These are phyloP conservation scores for Colletotrichum noveboracense DNA, from an alignment of 2,329 filamentous ascomycete species.

Conservation along the genomic window DNA sequence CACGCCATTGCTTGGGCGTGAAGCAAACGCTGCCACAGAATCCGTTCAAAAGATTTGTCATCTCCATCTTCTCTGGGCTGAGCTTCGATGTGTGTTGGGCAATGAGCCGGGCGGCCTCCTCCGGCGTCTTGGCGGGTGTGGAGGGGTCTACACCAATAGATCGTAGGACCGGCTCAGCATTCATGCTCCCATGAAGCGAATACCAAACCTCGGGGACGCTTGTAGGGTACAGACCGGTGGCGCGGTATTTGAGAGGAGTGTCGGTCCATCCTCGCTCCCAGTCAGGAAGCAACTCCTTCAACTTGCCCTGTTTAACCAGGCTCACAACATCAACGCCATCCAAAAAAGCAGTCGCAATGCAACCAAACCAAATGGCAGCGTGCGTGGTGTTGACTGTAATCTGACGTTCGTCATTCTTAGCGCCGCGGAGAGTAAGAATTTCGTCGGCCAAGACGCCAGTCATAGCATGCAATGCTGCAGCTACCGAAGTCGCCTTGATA, in stretches of 20 bases:
- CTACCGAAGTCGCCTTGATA: slow-evolving; percentile 36
- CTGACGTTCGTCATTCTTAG: slow-evolving; percentile 23
- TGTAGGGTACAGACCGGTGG: slow-evolving; percentile 53
- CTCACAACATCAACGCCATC: slow-evolving; percentile 6
- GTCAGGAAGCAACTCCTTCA: slow-evolving; percentile 4
- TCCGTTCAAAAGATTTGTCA: slow-evolving; percentile 10
- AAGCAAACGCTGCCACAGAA: slow-evolving; percentile 15
- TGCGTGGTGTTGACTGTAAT: slow-evolving; percentile 53
- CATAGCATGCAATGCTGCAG: slow-evolving; percentile 39
- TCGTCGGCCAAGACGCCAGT: slow-evolving; percentile 38
- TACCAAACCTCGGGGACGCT: slow-evolving; percentile 51
- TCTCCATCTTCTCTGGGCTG: slow-evolving; percentile 14
- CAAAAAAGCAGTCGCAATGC: slow-evolving; percentile 6
- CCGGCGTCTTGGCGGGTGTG: neutral
- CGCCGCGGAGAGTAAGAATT: slow-evolving; percentile 36
- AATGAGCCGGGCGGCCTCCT: slow-evolving; percentile 4
- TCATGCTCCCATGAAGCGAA: slow-evolving; percentile 54
- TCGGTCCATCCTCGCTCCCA: slow-evolving; percentile 15
- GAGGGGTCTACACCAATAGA: slow-evolving; percentile 47
- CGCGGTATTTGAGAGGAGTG: slow-evolving; percentile 40
- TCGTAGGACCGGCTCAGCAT: slow-evolving; percentile 45
- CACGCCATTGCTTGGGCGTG: slow-evolving; percentile 9
- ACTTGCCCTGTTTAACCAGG: slow-evolving; percentile 4
- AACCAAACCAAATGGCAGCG: slow-evolving; percentile 39
- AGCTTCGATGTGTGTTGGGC: neutral